phyloP scores from a whole-genome alignment of 202 grass and related monocot genomes.

The Saccharum hybrid region DNA sequence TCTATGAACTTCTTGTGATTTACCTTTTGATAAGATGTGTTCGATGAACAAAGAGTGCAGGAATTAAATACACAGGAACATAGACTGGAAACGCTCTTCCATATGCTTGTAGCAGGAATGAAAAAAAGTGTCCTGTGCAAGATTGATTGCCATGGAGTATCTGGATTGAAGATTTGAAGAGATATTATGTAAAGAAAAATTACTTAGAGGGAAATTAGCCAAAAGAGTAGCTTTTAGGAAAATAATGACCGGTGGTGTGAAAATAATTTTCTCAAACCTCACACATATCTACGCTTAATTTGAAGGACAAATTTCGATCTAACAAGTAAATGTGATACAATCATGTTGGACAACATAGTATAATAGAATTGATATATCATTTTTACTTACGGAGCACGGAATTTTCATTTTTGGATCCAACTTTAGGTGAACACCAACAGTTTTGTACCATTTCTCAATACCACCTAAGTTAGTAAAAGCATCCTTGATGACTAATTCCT shows the following conservation, averaged over 20 bases:
- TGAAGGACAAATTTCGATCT: neutral
- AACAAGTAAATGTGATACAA: neutral
- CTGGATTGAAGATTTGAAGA: constrained; percentile 49
- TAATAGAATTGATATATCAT: neutral
- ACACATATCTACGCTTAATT: neutral
- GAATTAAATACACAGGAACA: constrained; percentile 82
- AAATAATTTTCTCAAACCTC: neutral
- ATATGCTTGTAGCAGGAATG: constrained; percentile 87
- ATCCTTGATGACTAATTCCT: constrained; percentile 65
- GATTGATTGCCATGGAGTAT: constrained; percentile 89
- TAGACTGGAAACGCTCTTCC: constrained; percentile 85
- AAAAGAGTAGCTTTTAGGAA: neutral
- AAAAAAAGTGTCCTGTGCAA: constrained; percentile 72
- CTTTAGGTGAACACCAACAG: constrained; percentile 72
- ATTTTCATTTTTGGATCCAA: constrained; percentile 85
- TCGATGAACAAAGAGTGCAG: constrained; percentile 85
- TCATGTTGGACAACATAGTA: neutral
- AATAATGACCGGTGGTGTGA: no score
- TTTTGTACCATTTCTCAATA: constrained; percentile 75
- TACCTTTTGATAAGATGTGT: constrained; percentile 83
- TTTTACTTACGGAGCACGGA: constrained; percentile 79
- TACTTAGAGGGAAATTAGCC: neutral
- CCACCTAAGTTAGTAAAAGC: constrained; percentile 72
- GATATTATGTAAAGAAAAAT: constrained; percentile 22
- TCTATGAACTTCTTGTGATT: neutral